Evolutionary conservation across 495 filamentous ascomycete species (phyloP).

Genomic region (Friedmanniomyces endolithicus): DNA sequence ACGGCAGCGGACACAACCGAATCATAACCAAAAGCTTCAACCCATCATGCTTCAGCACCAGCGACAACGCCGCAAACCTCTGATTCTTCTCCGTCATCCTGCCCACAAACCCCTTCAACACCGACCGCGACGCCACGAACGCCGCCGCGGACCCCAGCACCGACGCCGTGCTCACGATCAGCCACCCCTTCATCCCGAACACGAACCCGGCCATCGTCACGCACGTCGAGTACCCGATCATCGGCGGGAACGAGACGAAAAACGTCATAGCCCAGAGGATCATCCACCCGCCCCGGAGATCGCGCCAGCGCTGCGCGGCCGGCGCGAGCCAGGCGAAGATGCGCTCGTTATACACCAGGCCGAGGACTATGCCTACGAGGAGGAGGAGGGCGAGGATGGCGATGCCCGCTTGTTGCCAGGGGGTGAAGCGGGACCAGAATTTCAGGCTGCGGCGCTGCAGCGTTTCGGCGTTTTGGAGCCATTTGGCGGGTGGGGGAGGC

Average conservation of each 20-base stretch:
- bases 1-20: slow-evolving; percentile 84
- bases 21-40: slow-evolving; percentile 86
- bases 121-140: slow-evolving; percentile 65
- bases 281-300: slow-evolving; percentile 56
- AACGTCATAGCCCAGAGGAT: slow-evolving; percentile 70
- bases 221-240: slow-evolving; percentile 80
- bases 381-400: slow-evolving; percentile 37
- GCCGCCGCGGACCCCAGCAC: slow-evolving; percentile 62
- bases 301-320: slow-evolving; percentile 59
- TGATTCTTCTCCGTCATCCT: slow-evolving; percentile 69
- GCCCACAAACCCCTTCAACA: slow-evolving; percentile 66
- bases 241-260: slow-evolving; percentile 69
- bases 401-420: slow-evolving; percentile 48
- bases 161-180: slow-evolving; percentile 67
- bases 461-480: slow-evolving; percentile 36
- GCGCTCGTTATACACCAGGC: slow-evolving; percentile 61
- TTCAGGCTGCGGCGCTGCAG: slow-evolving; percentile 29
- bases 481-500: too few species aligned
- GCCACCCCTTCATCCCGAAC: slow-evolving; percentile 91
- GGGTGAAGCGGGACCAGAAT: slow-evolving; percentile 42
- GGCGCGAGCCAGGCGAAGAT: slow-evolving; percentile 64
- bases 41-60: slow-evolving; percentile 69
- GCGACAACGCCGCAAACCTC: slow-evolving; percentile 56
- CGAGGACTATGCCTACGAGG: slow-evolving; percentile 46
- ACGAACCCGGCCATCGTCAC: slow-evolving; percentile 84